Conservation (phyloP, 2,329 filamentous ascomycete genomes). For the Chaetomium olivaceum region DNA sequence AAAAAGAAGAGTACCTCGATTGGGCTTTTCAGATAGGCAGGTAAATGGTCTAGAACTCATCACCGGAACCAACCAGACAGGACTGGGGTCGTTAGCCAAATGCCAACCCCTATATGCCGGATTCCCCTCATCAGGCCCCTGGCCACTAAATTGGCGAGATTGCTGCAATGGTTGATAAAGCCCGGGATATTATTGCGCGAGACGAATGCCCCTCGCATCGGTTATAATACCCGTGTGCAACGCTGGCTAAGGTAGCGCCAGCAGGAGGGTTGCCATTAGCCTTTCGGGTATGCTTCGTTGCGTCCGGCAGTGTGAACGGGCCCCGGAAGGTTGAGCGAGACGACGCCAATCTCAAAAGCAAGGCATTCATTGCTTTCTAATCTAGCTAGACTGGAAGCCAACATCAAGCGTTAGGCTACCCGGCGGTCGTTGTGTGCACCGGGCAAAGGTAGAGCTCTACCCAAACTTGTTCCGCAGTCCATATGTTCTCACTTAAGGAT, state of each 20-base stretch:
- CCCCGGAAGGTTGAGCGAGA: not conserved
- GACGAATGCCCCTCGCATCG: not conserved
- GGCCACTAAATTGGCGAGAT: conserved; percentile 7
- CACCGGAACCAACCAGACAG: not conserved
- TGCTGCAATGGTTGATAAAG: not conserved
- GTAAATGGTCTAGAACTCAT: not conserved
- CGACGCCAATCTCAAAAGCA: not conserved
- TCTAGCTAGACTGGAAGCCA: no score
- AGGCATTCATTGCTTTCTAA: not conserved
- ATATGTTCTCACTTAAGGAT: no score
- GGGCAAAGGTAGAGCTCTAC: no score
- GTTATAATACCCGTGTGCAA: conserved; percentile 8
- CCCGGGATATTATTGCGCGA: not conserved
- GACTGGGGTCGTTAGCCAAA: not conserved
- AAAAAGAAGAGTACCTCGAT: not conserved
- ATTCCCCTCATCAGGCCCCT: conserved; percentile 11
- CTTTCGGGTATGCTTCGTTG: not conserved
- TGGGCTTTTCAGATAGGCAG: no score
- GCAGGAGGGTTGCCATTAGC: not conserved
- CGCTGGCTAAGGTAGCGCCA: not conserved
- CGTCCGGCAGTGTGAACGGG: not conserved
- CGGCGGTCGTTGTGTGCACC: no score
- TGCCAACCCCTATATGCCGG: conserved; percentile 9
- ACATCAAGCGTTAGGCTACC: no score
- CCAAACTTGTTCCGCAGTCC: no score